These are phyloP conservation scores for Colletotrichum theobromicola DNA, from an alignment of 2,329 filamentous ascomycete species.

Conservation along the genomic window DNA sequence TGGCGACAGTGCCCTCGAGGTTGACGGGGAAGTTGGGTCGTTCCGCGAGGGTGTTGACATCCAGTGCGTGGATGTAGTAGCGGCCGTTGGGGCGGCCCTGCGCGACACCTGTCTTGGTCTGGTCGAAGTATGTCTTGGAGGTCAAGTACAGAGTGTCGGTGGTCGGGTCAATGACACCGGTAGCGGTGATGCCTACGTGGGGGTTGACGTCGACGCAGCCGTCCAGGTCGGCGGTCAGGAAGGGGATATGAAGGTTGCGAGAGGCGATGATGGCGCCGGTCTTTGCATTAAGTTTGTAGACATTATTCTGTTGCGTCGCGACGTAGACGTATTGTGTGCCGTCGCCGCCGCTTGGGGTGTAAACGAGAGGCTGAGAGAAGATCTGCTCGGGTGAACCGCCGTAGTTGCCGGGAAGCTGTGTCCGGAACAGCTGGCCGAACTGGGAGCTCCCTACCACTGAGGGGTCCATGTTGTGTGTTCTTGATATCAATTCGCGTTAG, in stretches of 20 bases:
- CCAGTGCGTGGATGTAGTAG: constrained; percentile 41
- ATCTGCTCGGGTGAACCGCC: constrained; percentile 55
- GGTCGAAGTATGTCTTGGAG: constrained; percentile 45
- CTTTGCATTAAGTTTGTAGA: constrained; percentile 61
- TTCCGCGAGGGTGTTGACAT: constrained; percentile 42
- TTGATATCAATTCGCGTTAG: constrained; percentile 8
- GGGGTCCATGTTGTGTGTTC: constrained; percentile 69
- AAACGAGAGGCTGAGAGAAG: constrained; percentile 53
- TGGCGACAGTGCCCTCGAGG: constrained; percentile 49
- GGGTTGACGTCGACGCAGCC: constrained; percentile 55
- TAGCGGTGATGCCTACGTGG: constrained; percentile 50
- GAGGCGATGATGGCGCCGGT: constrained; percentile 55
- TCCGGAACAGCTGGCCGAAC: constrained; percentile 61
- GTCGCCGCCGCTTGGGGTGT: constrained; percentile 49
- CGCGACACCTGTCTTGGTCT: constrained; percentile 29
- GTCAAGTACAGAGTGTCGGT: constrained; percentile 50
- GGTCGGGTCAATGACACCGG: constrained; percentile 49
- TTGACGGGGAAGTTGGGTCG: constrained; percentile 50
- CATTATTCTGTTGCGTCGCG: constrained; percentile 62
- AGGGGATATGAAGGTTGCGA: constrained; percentile 54
- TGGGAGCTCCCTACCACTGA: constrained; percentile 58
- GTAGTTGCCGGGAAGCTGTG: constrained; percentile 56
- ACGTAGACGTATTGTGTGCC: constrained; percentile 59
- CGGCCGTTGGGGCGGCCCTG: constrained; percentile 39
- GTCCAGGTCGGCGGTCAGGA: constrained; percentile 51